phyloP scores from a whole-genome alignment of 441 rosid species.

The Hura crepitans region DNA sequence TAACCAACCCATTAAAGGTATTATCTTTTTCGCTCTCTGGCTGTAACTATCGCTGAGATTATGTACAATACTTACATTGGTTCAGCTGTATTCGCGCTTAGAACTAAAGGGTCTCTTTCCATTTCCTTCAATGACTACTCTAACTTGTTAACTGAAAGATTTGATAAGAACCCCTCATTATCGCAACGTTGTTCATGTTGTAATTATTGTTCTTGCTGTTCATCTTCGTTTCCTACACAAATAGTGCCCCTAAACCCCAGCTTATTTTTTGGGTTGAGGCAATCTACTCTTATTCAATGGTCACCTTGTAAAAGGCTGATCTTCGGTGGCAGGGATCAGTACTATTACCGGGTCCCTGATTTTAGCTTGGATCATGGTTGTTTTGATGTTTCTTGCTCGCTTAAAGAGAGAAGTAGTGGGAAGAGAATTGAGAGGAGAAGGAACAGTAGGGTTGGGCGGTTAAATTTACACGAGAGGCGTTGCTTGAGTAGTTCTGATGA shows the following conservation, averaged over 20 bases:
- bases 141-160: constrained; percentile 44
- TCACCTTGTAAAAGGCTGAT: constrained; percentile 54
- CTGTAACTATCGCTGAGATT: neutral
- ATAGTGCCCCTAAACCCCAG: constrained; percentile 38
- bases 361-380: constrained; percentile 35
- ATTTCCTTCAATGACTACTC: constrained; percentile 48
- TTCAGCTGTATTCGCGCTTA: constrained; percentile 43
- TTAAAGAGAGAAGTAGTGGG: constrained; percentile 26
- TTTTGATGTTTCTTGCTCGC: constrained; percentile 45
- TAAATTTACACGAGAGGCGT: constrained; percentile 29
- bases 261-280: constrained; percentile 60
- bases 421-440: constrained; percentile 35
- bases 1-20: constrained; percentile 27
- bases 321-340: constrained; percentile 33
- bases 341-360: constrained; percentile 29
- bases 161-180: constrained; percentile 35
- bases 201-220: constrained; percentile 39
- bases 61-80: constrained; percentile 52
- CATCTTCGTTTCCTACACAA: constrained; percentile 28
- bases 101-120: constrained; percentile 43
- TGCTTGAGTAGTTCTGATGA: constrained; percentile 41
- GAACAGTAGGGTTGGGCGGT: constrained; percentile 36
- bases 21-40: constrained; percentile 12
- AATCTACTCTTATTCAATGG: constrained; percentile 61
- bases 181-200: constrained; percentile 31